A percentile compares a stretch with the other conserved stretches of the same genome.
Conservation (phyloP, 352 stramenopile genomes). For the Globisporangium orthogonon region DNA sequence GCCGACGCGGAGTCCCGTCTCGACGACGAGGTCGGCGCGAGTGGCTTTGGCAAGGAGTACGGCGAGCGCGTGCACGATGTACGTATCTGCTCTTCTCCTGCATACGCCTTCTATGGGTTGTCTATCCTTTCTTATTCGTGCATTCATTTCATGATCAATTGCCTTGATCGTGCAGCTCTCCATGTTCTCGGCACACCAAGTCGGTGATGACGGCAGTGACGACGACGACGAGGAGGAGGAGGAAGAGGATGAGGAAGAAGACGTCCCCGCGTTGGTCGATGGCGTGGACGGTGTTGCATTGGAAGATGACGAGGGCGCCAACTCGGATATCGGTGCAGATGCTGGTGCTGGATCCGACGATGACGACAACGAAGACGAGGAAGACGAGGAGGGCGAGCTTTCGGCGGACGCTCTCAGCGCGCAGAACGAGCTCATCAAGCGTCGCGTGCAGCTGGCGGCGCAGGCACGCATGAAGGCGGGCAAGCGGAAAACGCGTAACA, state of each 20-base stretch:
- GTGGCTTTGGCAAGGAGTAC: conserved; percentile 74
- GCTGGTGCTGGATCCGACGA: not conserved
- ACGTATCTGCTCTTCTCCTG: conserved; percentile 12
- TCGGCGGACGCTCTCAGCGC: conserved; percentile 30
- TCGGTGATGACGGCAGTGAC: conserved; percentile 26
- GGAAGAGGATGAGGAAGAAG: conserved; percentile 22
- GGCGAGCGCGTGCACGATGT: conserved; percentile 63
- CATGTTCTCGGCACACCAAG: conserved; percentile 76
- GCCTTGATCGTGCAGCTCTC: conserved; percentile 33
- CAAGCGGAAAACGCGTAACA: conserved; percentile 67
- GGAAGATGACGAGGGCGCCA: conserved; percentile 16
- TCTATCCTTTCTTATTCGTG: too few relatives aligned
- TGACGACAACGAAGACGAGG: conserved; percentile 13
- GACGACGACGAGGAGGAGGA: conserved; percentile 43
- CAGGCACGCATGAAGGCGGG: conserved; percentile 45
- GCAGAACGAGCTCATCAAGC: conserved; percentile 77
- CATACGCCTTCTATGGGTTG: too few relatives aligned
- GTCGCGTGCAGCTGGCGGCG: conserved; percentile 69
- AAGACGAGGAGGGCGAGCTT: conserved; percentile 13
- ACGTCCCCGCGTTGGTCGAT: conserved; percentile 29
- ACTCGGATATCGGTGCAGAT: conserved; percentile 12
- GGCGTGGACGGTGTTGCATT: conserved; percentile 29
- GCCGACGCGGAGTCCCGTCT: conserved; percentile 50
- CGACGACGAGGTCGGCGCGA: conserved; percentile 72
- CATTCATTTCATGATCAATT: not conserved